A percentile compares a stretch with the other conserved stretches of the same genome.
These are phyloP conservation scores for Begonia loranthoides DNA, from an alignment of 306 rosid species.

Conservation along the genomic window DNA sequence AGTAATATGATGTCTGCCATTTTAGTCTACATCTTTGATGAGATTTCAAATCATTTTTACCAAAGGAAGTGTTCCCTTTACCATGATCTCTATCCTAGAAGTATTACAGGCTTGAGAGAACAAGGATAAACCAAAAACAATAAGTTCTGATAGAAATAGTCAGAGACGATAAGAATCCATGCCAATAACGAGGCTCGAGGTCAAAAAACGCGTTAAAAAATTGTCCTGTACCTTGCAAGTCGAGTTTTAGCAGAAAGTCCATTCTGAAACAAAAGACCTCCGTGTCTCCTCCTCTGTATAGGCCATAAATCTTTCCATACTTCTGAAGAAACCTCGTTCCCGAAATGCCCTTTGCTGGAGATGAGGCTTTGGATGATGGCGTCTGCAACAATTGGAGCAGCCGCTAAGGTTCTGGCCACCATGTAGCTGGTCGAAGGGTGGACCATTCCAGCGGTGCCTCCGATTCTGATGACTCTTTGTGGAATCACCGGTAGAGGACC, in stretches of 20 bases:
- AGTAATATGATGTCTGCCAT: slow-evolving; percentile 11
- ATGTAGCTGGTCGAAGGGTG: slow-evolving; percentile 97
- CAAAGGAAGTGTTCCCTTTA: slow-evolving; percentile 88
- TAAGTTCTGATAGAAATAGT: slow-evolving; percentile 68
- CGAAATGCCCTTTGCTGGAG: slow-evolving; percentile 38
- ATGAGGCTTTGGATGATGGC: slow-evolving; percentile 61
- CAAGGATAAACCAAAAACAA: slow-evolving; percentile 71
- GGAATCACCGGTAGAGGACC: slow-evolving; percentile 93
- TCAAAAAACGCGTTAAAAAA: slow-evolving; percentile 89
- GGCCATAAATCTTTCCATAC: slow-evolving; percentile 98
- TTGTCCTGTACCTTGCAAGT: slow-evolving; percentile 66
- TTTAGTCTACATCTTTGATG: slow-evolving; percentile 64
- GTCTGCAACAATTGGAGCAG: slow-evolving; percentile 83
- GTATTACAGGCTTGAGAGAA: slow-evolving; percentile 85
- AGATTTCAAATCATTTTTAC: slow-evolving; percentile 83
- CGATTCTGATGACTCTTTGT: slow-evolving; percentile 87
- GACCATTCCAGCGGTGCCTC: slow-evolving; percentile 98
- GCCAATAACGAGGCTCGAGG: slow-evolving; percentile 94
- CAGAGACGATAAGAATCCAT: slow-evolving; percentile 93
- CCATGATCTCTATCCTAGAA: slow-evolving; percentile 88
- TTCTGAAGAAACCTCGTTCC: slow-evolving; percentile 48
- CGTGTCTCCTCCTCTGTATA: slow-evolving; percentile 78
- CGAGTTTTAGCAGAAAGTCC: slow-evolving; percentile 90
- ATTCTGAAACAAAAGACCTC: slow-evolving; percentile 98
- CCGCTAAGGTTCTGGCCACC: slow-evolving; percentile 94